Evolutionary conservation across 78 protist species (phyloP), one percentile per base, ranked within the genome.

Genomic region (Dictyostelium intermedium): DNA sequence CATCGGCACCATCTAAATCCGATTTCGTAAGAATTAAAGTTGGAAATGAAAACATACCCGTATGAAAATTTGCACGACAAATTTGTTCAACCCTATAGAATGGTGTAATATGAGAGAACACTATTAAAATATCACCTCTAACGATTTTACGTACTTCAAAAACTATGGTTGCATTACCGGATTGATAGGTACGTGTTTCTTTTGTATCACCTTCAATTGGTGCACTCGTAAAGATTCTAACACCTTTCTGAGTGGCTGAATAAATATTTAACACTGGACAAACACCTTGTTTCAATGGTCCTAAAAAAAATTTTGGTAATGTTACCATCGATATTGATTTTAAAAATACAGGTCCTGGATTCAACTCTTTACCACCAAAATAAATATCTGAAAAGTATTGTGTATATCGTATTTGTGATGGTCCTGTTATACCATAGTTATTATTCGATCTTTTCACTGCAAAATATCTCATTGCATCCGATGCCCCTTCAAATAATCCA

Each of bases 391-490:
- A 89, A 41, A 94, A 87, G 82, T 94, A 95, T 69, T 79, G 69
- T 13, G 79, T 77, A 39, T 91, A 95, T 41, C 97, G 6, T n/a
- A 91, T 78, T 73, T 95, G 97, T 5, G 89, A 70, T 8, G 97
- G 95, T 35, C 95, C 95, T 6, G 97, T 87, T 11, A 95, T 82
- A 16, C 97, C 97, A 79, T 82, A 89, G 69, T 70, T 89, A 34
- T 84, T 95, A 8, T 83, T 72, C 3, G 95, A 95, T 84, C 97
- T 45, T 61, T 91, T 95, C 3, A 85, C 95, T 23, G 97, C 95
- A 61, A 95, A 95, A 60, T 95, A 95, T 39, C 93, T 27, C 87
- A 91, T 83, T 5, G 97, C 97, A 78, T 95, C 91, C n/a, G 39
- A 41, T 43, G 86, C 91, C 37, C 92, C 77, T 23, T 86, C 83